Evolutionary conservation across 805 yeast species (phyloP), one percentile per base, ranked within the genome.

Genomic region (Sugiyamaella valdiviana): DNA sequence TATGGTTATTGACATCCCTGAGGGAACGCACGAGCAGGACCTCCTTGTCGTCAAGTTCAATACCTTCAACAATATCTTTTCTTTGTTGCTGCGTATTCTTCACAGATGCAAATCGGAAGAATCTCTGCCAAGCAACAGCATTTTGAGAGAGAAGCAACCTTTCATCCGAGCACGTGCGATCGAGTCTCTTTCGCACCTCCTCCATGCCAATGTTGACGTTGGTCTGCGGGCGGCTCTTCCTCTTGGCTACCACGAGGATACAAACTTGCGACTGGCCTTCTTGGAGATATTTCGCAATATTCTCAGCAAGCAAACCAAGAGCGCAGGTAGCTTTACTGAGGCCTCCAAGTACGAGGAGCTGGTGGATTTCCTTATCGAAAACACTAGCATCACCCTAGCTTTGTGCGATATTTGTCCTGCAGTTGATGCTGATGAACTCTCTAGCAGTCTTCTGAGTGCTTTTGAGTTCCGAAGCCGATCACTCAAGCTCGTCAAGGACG

Each of bases 171-270:
- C 82, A 16, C 79, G 81, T 63, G 78, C 82, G 9, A 77, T 86
- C 46, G 67, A 71, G 19, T 79, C 85, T 17, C 69, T 87, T 44
- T 79, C 89, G 2, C 84, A 84, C 54, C 63, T 88, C 45, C 70
- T 88, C 41, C 80, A 78, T 56, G 75, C 86, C 3, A 88, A 88
- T 57, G 79, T 83, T 5, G 88, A 83, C 47, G 80, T 85, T 20
- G 95, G 95, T 6, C 68, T 88, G 57, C 79, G 79, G 45, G 79
- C 78, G 62, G 88, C 90, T 2, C 63, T 87, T 14, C 89, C 93
- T 0, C 74, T 87, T 61, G 93, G 95, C 0, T 85, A 80, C 57
- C 86, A 86, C 57, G 75, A 75, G 19, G 83, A 84, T 60, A 64
- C 68, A 12, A 74, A 79, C 46, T 80, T 86, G 23, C 70, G 93